Base-by-base conservation (phyloP, 192 early-diverging fungal genomes). In the Podila horticola region DNA sequence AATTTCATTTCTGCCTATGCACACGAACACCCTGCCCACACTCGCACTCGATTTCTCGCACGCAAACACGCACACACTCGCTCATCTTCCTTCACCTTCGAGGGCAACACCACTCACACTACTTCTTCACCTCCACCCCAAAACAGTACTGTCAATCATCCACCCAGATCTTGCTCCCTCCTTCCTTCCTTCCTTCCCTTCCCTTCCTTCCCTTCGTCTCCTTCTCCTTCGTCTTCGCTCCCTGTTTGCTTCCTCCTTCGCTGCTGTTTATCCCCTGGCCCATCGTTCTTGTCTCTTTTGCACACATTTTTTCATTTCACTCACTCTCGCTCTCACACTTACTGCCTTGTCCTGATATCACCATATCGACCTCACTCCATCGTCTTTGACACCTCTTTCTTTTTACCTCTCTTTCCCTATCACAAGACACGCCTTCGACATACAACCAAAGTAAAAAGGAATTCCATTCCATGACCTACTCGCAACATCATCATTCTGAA, bases 401-500 rank as follows among this genome's bases (percentile, higher is more conserved):
- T 29, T 28, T 67, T 38, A 22, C 8, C 29, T 57, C 45, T 24
- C 30, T 51, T 66, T 15, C 59, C n/a, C 50, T 60, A 55, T 55
- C 24, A 22, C 20, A 24, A 55, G n/a, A 26, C 22, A 26, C 52
- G 24, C 52, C 52, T 24, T 55, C 52, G 52, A 26, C 52, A 2
- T 22, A 55, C 20, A 20, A 10, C 2, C 20, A 55, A 17, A 55
- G 17, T 36, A 55, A 17, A 55, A 55, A 55, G 52, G 17, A 55
- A 22, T 24, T 55, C 51, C 13, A 33, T n/a, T 66, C 66, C 71
- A 81, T 81, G 77, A 81, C 77, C 36, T 81, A 73, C 63, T 71
- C 62, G 49, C 70, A 72, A 24, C 69, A 65, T 33, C 67, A 28
- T 41, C 65, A 64, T 26, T 22, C 41, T 48, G 64, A 72, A 17